A percentile compares a stretch with the other conserved stretches of the same genome.
These are phyloP conservation scores for Plasmodium sp. DNA, from an alignment of 169 alveolate species.

Conservation along the genomic window DNA sequence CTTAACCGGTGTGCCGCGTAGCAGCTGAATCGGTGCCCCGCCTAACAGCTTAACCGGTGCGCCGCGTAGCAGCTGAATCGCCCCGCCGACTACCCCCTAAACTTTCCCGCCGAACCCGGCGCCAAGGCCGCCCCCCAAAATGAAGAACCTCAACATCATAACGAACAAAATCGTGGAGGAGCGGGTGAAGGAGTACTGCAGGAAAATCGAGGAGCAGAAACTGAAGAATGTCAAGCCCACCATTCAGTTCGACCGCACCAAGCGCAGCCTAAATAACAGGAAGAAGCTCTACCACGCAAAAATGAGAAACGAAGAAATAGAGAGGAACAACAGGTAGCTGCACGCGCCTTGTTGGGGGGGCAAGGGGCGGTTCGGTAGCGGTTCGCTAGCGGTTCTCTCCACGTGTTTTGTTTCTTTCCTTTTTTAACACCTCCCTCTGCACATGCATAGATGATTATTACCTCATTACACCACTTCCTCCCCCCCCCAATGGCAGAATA, in stretches of 20 bases:
- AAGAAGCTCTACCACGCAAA: conserved; percentile 47
- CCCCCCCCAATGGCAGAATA: conserved; percentile 7
- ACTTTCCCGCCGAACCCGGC: neutral
- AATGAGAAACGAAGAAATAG: conserved; percentile 40
- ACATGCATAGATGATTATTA: neutral
- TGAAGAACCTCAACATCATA: conserved; percentile 43
- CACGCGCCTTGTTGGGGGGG: neutral
- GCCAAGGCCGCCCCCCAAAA: neutral
- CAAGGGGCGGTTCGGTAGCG: too few relatives aligned
- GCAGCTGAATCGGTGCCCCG: neutral
- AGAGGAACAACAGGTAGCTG: conserved; percentile 70
- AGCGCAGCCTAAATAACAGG: conserved; percentile 15
- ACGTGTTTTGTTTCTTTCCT: neutral
- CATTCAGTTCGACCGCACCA: conserved; percentile 13
- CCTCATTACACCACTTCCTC: neutral
- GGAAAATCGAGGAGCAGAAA: conserved; percentile 58
- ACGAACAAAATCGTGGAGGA: conserved; percentile 62
- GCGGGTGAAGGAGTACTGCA: conserved; percentile 37
- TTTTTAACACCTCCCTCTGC: neutral
- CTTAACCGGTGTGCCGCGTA: neutral
- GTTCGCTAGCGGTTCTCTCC: neutral
- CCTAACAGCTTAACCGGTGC: neutral
- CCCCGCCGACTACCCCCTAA: neutral
- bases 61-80: neutral
- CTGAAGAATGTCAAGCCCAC: conserved; percentile 44